Base-by-base conservation (phyloP, 441 rosid genomes). In the Dalechampia spathulata region DNA sequence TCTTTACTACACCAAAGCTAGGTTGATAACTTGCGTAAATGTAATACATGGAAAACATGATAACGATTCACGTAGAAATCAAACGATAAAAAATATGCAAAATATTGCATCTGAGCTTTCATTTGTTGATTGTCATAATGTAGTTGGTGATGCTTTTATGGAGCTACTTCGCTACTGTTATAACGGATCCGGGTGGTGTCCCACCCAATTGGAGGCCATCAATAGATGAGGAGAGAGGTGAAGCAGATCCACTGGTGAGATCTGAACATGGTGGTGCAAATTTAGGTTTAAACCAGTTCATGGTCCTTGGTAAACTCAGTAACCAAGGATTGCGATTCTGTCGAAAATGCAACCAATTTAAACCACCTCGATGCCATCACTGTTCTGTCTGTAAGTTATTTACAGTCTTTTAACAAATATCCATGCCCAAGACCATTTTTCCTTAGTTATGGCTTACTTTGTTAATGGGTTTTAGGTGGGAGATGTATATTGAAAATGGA, bases 301-400 rank as follows among this genome's bases (percentile, higher is more conserved):
- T 42, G 39, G 28, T 50, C 51, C 50, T 46, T 39, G 55, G 52
- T 39, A 74, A 66, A 45, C 72, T 70, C 32, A 62, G 74, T 27
- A 53, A 74, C 65, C 78, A 53, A 16, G 70, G 66, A 67, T 37
- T 67, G 49, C 80, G 95, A 25, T 78, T 74, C 55, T 91, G 98
- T 76, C 73, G 85, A 23, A 87, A 87, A 58, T 91, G 96, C 67
- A 78, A 76, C 67, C 84, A 80, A 56, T 75, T 71, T 23, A 91
- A 86, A 63, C 98, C 98, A 36, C 82, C 93, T n/a, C 89, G 96
- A 21, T 67, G 89, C 66, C 98, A 91, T 72, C 98, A 91, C 61
- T 91, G 98, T 68, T 91, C 98, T 67, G 86, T 86, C 68, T 91
- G 96, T 91, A 78, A 82, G 95, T 81, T 62, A 14, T 66, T 23